Evolutionary conservation across 2,329 filamentous ascomycete genomes (phyloP), one percentile per base, ranked within the genome.

Genomic region (Cladosporium velox): DNA sequence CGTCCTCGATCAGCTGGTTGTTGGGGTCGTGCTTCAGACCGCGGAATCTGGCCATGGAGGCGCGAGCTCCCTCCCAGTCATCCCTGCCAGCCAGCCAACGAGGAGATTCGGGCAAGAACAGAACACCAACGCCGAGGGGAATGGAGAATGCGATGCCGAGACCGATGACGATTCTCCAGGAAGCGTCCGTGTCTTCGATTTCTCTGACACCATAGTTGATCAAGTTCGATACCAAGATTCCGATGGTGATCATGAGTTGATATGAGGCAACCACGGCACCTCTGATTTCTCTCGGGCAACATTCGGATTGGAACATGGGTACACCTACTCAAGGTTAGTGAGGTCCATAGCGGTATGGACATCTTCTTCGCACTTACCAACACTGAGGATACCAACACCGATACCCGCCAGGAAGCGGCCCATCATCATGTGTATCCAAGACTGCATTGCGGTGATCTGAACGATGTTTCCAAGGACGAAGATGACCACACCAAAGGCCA

Each of bases 141-240:
- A 1, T 83, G 76, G 44, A 82, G 76, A 10, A 83, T 34, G 79
- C 41, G 67, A 79, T 82, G 1, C 77, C 80, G 24, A 83, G 67
- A 1, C 80, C 81, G 72, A 82, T 77, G 0, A 80, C 77, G 35
- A 82, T 81, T 5, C 81, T 73, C 81, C 81, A 83, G 7, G 80
- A 81, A 2, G 71, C 73, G 4, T 72, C 63, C 21, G 26, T 57
- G 52, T 34, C 66, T 8, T 61, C 47, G 15, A 64, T 67, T 12
- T 54, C 47, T 34, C 70, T 63, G 2, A 79, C 81, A 30, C 81
- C 81, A 58, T 74, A 83, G 67, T 82, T 82, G 73, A 83, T 80
- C 64, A 79, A 80, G 44, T 80, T 77, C n/a, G 80, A 79, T 10
- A 81, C 71, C 65, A 82, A 79, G 59, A 82, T 82, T 4, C 80